phyloP scores from a whole-genome alignment of 768 basidiomycete species.

The Calocera cornea region DNA sequence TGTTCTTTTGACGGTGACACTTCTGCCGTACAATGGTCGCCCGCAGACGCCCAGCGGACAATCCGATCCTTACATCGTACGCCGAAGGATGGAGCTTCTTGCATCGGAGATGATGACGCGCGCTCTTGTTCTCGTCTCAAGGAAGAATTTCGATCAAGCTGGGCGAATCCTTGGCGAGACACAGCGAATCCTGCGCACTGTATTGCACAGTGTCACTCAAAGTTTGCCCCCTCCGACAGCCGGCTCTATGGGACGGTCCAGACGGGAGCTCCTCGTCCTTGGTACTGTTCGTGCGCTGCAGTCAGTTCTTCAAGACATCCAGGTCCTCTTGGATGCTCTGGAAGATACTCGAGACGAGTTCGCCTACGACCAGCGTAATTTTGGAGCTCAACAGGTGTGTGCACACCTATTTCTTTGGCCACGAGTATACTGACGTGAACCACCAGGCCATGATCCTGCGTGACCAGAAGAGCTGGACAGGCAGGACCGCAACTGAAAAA shows the following conservation, averaged over 20 bases:
- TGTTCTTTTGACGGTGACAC: constrained; percentile 83
- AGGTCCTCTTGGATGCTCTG: constrained; percentile 70
- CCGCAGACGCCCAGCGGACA: constrained; percentile 20
- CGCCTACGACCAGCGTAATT: constrained; percentile 86
- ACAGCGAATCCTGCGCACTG: constrained; percentile 81
- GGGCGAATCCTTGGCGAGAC: constrained; percentile 84
- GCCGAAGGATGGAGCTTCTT: constrained; percentile 90
- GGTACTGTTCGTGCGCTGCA: constrained; percentile 68
- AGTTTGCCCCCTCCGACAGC: constrained; percentile 45
- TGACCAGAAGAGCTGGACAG: constrained; percentile 92
- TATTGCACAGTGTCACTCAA: constrained; percentile 71
- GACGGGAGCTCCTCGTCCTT: constrained; percentile 63
- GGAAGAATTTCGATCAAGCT: constrained; percentile 82
- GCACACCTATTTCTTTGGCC: constrained; percentile 15
- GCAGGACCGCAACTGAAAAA: constrained; percentile 77
- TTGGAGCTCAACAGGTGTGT: constrained; percentile 86
- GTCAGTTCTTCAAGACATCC: constrained; percentile 76
- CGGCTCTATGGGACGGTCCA: constrained; percentile 39
- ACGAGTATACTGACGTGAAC: constrained; percentile 5
- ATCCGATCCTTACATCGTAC: constrained; percentile 80
- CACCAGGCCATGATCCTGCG: constrained; percentile 84
- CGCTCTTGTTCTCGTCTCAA: constrained; percentile 77
- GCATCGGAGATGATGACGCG: constrained; percentile 97
- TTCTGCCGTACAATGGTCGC: constrained; percentile 39
- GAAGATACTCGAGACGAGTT: constrained; percentile 87